Conservation (phyloP, 179 eudicot species). For the Silene coronaria region DNA sequence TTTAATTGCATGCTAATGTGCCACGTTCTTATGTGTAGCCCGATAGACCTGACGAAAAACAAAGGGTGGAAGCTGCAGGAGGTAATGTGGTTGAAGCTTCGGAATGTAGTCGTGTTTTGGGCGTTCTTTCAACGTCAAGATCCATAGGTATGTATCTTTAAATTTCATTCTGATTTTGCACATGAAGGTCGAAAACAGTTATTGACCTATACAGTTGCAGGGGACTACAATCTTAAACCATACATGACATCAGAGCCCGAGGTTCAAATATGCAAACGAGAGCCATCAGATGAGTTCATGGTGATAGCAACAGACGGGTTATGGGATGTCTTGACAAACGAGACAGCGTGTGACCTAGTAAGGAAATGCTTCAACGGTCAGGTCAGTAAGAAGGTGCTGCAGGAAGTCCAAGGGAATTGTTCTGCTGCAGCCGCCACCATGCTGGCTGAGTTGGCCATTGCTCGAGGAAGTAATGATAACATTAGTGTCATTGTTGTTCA, state of each 20-base stretch:
- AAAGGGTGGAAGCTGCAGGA: slow-evolving; percentile 37
- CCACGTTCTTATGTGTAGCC: slow-evolving; percentile 27
- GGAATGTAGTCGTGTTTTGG: slow-evolving; percentile 32
- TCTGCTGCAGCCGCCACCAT: slow-evolving; percentile 35
- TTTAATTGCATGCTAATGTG: not conserved
- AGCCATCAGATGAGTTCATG: slow-evolving; percentile 35
- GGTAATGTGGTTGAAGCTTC: slow-evolving; percentile 30
- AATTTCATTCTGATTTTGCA: too few relatives aligned
- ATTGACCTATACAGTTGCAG: not conserved
- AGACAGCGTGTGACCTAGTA: slow-evolving; percentile 39
- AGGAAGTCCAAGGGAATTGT: not conserved
- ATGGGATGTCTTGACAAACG: slow-evolving; percentile 51
- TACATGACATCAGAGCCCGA: slow-evolving; percentile 13
- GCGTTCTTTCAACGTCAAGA: slow-evolving; percentile 44
- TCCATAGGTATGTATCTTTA: slow-evolving; percentile 50
- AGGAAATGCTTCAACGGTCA: slow-evolving; percentile 31
- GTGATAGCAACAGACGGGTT: slow-evolving; percentile 53
- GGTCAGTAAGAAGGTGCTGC: slow-evolving; percentile 12
- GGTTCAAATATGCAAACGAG: slow-evolving; percentile 27
- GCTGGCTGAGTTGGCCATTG: slow-evolving; percentile 44
- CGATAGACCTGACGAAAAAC: slow-evolving; percentile 37
- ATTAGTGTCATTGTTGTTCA: slow-evolving; percentile 45
- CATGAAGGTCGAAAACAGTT: too few relatives aligned
- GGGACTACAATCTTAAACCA: slow-evolving; percentile 9
- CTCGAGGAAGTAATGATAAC: slow-evolving; percentile 47